A percentile compares a stretch with the other conserved stretches of the same genome.
Evolutionary conservation across 441 rosid genomes (phyloP).

Genomic region (Metrosideros polymorpha): DNA sequence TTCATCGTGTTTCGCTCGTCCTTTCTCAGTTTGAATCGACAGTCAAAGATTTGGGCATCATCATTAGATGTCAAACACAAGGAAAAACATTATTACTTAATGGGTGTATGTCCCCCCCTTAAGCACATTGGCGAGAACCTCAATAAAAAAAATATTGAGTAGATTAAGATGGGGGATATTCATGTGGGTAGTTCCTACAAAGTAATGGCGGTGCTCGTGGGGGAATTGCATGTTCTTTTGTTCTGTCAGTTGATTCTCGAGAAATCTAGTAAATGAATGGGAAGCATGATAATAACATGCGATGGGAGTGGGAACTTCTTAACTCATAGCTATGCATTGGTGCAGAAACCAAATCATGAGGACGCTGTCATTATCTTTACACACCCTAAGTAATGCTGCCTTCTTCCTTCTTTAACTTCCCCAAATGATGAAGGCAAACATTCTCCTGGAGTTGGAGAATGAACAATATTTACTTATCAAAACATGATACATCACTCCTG

Average conservation of each 20-base stretch:
- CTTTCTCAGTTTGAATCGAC: no score
- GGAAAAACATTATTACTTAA: not conserved
- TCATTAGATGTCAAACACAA: not conserved
- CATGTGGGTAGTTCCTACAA: not conserved
- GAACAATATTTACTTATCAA: not conserved
- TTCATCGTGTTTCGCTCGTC: no score
- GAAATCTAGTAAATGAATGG: not conserved
- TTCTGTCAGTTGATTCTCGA: not conserved
- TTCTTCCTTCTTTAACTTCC: not conserved
- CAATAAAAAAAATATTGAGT: not conserved
- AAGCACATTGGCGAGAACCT: not conserved
- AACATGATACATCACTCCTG: not conserved
- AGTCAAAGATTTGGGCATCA: no score
- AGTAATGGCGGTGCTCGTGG: not conserved
- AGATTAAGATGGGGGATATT: not conserved
- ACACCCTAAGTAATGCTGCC: not conserved
- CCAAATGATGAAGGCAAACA: not conserved
- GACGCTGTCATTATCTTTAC: not conserved
- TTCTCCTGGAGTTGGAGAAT: not conserved
- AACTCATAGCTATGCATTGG: not conserved
- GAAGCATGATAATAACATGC: not conserved
- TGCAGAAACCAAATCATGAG: not conserved
- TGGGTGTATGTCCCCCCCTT: not conserved
- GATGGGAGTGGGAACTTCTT: not conserved
- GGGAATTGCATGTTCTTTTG: not conserved